These are phyloP conservation scores for Eimeria necatrix DNA, from an alignment of 169 alveolate species.

Conservation along the genomic window DNA sequence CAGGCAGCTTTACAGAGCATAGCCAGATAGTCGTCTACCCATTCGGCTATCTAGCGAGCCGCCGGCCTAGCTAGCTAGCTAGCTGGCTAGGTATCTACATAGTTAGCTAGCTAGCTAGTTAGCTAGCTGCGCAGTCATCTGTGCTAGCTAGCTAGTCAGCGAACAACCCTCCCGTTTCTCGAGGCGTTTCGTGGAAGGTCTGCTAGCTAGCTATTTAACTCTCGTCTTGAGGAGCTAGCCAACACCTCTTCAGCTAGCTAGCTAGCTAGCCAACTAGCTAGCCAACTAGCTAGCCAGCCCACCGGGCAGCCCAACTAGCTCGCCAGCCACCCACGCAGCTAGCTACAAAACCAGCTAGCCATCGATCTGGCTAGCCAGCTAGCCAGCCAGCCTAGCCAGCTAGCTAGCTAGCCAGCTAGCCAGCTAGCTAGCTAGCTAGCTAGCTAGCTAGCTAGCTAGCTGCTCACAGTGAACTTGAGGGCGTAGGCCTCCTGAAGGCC, in stretches of 20 bases:
- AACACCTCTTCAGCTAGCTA: not conserved
- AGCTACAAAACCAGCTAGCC: not conserved
- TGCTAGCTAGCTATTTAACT: too few species aligned
- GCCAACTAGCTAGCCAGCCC: not conserved
- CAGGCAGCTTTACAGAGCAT: too few species aligned
- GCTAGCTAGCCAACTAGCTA: not conserved
- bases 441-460: not conserved
- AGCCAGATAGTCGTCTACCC: not conserved
- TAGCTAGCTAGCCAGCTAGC: not conserved
- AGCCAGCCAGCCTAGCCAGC: not conserved
- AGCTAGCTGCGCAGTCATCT: too few species aligned
- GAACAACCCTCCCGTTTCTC: too few species aligned
- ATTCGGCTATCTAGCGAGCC: not conserved
- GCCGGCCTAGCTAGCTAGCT: not conserved
- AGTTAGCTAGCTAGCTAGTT: not conserved
- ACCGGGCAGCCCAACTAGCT: not conserved
- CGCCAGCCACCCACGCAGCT: not conserved
- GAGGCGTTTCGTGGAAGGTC: too few species aligned
- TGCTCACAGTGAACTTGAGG: slow-evolving; percentile 23
- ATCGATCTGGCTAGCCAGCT: not conserved
- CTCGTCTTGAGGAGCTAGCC: not conserved
- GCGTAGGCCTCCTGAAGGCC: not conserved
- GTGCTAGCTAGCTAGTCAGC: too few species aligned
- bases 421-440: not conserved
- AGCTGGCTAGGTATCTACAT: not conserved